Base-by-base conservation (phyloP, 192 early-diverging fungal species). In the Spizellomyces punctatus region DNA sequence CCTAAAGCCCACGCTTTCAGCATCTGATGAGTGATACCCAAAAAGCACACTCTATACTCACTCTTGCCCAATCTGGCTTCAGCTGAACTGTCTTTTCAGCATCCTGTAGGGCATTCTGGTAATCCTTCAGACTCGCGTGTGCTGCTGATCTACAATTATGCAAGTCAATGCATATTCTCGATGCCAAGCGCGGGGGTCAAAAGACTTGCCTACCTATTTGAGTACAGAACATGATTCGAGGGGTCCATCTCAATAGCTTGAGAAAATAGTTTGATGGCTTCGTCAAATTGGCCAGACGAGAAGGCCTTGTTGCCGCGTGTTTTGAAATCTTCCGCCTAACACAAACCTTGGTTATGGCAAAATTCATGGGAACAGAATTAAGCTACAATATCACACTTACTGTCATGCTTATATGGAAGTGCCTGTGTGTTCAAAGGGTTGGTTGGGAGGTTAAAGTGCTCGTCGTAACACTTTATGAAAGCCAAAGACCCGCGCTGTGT, bases 141-240 rank as follows among this genome's bases (percentile, higher is more conserved):
- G 89, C 81, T 9, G 92, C 94, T 7, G 95, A 95, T 71, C 94
- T 92, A 60, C 27, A 36, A 36, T 2, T 36, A 36, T 36, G 27
- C 0, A 36, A 2, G 27, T 12, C 14, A 4, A 73, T 72, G 16
- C 41, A 8, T 1, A 8, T 71, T 36, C 27, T 36, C 3, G 27
- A 36, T 36, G 27, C 27, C 27, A 36, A 16, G 17, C 22, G 59
- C 21, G 59, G 54, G n/a, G 8, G 77, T 41, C 44, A 48, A 22
- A 48, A 48, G 17, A 46, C 4, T 65, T n/a, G 43, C 63, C 8
- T 47, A 83, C 86, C 86, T 71, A 87, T 96, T 96, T 8, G 93
- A 95, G 79, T 92, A 95, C 46, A 96, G 83, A 42, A 96, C 94
- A 76, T 95, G 94, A 87, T 96, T 96, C 60, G 78, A 74, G 10